Conservation (phyloP, 495 filamentous ascomycete genomes). For the Neurospora sp. region DNA sequence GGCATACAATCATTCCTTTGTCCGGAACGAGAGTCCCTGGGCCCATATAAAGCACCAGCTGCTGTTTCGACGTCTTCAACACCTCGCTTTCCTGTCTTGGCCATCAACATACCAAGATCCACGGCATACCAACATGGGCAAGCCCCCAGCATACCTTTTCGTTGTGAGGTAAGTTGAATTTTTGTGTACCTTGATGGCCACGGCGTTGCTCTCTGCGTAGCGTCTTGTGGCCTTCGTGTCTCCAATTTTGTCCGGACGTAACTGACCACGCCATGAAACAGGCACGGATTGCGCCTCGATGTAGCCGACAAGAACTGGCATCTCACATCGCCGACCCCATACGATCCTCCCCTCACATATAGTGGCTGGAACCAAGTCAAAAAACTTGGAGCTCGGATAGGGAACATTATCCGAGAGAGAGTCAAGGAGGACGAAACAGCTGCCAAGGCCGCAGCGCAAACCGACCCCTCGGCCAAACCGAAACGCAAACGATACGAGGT, state of each 20-base stretch:
- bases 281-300: constrained; percentile 88
- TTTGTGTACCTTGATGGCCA: background rate
- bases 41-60: background rate
- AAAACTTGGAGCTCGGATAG: constrained; percentile 69
- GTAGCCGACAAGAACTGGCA: constrained; percentile 93
- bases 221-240: background rate
- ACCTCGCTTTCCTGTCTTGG: background rate
- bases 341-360: constrained; percentile 92
- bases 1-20: background rate
- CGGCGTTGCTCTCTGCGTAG: background rate
- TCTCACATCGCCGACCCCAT: constrained; percentile 84
- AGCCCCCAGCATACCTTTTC: constrained; percentile 49
- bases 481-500: constrained; percentile 59
- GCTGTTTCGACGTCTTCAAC: background rate
- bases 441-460: constrained; percentile 9
- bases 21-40: background rate
- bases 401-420: constrained; percentile 51
- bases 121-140: constrained; percentile 26
- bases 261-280: constrained; percentile 21
- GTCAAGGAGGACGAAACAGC: constrained; percentile 28
- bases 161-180: constrained; percentile 58
- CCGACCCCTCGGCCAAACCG: constrained; percentile 7
- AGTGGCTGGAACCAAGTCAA: constrained; percentile 84
- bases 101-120: background rate
- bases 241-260: background rate